Percentiles rank a stretch among this genome's conserved stretches.
These are phyloP conservation scores for Ailanthus altissimus DNA, from an alignment of 345 rosid species.

Conservation along the genomic window DNA sequence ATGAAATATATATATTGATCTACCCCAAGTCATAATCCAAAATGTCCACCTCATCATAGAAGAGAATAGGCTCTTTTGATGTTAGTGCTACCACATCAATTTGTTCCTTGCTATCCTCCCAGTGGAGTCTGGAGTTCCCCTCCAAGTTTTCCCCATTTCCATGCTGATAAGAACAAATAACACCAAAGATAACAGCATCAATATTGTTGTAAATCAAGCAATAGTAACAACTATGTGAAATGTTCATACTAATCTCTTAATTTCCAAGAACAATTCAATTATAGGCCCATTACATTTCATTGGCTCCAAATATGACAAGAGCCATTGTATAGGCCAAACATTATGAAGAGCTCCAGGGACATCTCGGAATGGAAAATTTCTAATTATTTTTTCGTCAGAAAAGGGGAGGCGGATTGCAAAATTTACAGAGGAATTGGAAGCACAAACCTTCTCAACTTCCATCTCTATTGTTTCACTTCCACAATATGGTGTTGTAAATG, in stretches of 20 bases:
- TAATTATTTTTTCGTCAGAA: background rate
- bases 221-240: background rate
- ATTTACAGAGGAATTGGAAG: background rate
- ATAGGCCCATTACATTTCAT: background rate
- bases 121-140: conserved; percentile 40
- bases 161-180: conserved; percentile 35
- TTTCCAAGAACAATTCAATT: background rate
- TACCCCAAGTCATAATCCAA: conserved; percentile 1
- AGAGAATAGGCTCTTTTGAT: conserved; percentile 92
- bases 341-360: background rate
- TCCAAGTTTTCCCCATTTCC: conserved; percentile 29
- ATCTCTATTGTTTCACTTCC: conserved; percentile 71
- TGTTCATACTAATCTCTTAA: background rate
- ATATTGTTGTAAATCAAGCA: background rate
- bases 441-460: conserved; percentile 44
- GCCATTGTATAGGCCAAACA: conserved; percentile 1
- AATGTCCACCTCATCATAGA: conserved; percentile 80
- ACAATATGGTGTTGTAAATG: conserved; percentile 88
- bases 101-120: conserved; percentile 82
- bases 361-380: conserved; percentile 8
- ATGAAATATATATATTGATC: background rate
- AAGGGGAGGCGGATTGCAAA: background rate
- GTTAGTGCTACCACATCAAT: conserved; percentile 77
- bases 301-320: background rate
- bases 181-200: conserved; percentile 19